phyloP scores from a whole-genome alignment of 345 rosid genomes.

The Ceriops tagal region DNA sequence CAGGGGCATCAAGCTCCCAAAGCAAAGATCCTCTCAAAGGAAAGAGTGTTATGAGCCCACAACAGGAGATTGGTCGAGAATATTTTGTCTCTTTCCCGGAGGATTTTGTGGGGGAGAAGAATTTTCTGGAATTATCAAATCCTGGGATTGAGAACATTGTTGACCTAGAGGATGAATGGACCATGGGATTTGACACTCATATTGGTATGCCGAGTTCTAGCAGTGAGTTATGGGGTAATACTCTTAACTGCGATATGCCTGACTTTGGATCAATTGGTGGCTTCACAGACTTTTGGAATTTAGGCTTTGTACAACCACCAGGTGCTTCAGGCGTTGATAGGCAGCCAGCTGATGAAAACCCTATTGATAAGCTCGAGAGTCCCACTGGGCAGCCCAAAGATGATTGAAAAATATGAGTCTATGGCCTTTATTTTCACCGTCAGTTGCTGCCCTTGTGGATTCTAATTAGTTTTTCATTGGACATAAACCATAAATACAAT shows the following conservation, averaged over 20 bases:
- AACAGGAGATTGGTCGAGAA: slow-evolving; percentile 40
- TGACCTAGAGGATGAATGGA: slow-evolving; percentile 63
- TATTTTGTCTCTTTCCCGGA: slow-evolving; percentile 53
- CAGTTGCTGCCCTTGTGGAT: too few species aligned
- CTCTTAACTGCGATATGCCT: slow-evolving; percentile 39
- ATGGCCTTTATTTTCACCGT: slow-evolving; percentile 12
- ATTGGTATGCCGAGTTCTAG: slow-evolving; percentile 47
- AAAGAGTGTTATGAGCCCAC: slow-evolving; percentile 37
- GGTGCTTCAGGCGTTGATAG: slow-evolving; percentile 40
- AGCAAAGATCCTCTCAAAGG: slow-evolving; percentile 36
- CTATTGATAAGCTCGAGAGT: slow-evolving; percentile 18
- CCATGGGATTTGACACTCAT: slow-evolving; percentile 48
- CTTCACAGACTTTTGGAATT: slow-evolving; percentile 72
- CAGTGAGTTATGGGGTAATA: slow-evolving; percentile 50
- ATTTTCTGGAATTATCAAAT: slow-evolving; percentile 34
- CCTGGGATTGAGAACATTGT: slow-evolving; percentile 34
- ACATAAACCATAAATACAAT: too few species aligned
- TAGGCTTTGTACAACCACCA: slow-evolving; percentile 41
- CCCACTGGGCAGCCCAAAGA: slow-evolving; percentile 29
- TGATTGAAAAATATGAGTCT: slow-evolving; percentile 26
- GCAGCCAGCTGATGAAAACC: slow-evolving; percentile 45
- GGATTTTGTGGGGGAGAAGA: slow-evolving; percentile 31
- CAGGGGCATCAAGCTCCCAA: slow-evolving; percentile 34
- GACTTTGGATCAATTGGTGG: slow-evolving; percentile 44
- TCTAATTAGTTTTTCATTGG: too few species aligned